Evolutionary conservation across 1,284 basidiomycete genomes (phyloP).

Genomic region (Exsudoporus floridanus): DNA sequence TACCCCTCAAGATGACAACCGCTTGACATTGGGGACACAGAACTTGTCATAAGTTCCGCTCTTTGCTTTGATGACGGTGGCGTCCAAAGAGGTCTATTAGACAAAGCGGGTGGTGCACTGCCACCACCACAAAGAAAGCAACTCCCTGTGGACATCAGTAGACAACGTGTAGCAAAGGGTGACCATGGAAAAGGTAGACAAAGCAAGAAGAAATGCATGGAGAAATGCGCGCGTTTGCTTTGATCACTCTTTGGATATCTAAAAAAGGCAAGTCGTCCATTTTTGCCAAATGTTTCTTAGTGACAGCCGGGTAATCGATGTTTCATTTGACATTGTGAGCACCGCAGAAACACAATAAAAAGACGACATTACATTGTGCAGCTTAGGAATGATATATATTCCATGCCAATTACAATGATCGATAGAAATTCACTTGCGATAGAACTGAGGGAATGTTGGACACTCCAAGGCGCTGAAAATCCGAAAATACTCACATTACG

Average conservation of each 20-base stretch:
- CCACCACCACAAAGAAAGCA: constrained; percentile 14
- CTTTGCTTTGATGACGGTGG: constrained; percentile 23
- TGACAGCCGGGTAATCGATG: not conserved
- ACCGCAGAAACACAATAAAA: constrained; percentile 8
- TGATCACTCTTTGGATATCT: constrained; percentile 3
- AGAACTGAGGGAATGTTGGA: constrained; percentile 53
- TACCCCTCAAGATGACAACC: constrained; percentile 15
- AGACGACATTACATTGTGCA: constrained; percentile 29
- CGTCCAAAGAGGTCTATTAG: constrained; percentile 2
- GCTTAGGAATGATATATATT: constrained; percentile 16
- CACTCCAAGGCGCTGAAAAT: constrained; percentile 10
- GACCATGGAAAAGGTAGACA: constrained; percentile 21
- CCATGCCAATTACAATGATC: constrained; percentile 9
- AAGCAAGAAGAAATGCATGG: constrained; percentile 18
- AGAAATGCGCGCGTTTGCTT: constrained; percentile 6
- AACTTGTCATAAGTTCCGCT: constrained; percentile 1
- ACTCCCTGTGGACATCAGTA: constrained; percentile 7
- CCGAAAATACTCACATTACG: constrained; percentile 63
- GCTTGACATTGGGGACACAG: constrained; percentile 8
- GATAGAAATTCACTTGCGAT: constrained; percentile 51
- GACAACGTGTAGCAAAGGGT: not conserved
- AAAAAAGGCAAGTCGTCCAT: constrained; percentile 17
- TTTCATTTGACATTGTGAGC: constrained; percentile 17
- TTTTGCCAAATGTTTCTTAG: constrained; percentile 3
- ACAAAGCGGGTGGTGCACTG: constrained; percentile 25